Conservation (phyloP, 1,284 basidiomycete species). For the Naganishia cerealis region DNA sequence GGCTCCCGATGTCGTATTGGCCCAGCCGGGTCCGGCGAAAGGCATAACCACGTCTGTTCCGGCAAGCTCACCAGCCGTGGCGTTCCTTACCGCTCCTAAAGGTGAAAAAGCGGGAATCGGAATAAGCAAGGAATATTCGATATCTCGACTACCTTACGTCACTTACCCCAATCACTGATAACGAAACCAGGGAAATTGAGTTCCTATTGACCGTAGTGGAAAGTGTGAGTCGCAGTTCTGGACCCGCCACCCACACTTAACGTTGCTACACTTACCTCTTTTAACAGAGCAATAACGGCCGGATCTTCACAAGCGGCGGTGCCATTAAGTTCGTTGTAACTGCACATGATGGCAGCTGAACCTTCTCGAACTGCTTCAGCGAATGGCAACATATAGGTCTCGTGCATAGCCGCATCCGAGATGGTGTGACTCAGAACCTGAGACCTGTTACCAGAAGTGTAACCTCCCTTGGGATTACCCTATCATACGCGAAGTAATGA, state of each 20-base stretch:
- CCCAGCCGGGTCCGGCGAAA: slow-evolving; percentile 11
- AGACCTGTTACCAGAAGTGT: slow-evolving; percentile 14
- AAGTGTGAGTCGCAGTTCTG: neutral
- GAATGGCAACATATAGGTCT: slow-evolving; percentile 59
- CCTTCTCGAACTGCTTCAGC: slow-evolving; percentile 71
- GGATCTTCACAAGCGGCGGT: slow-evolving; percentile 65
- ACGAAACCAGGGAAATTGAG: slow-evolving; percentile 42
- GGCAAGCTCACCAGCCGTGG: slow-evolving; percentile 52
- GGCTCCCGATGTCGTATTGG: slow-evolving; percentile 55
- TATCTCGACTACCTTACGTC: slow-evolving; percentile 55
- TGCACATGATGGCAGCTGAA: slow-evolving; percentile 75
- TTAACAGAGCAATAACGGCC: slow-evolving; percentile 25
- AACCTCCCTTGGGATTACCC: slow-evolving; percentile 17
- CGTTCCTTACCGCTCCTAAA: slow-evolving; percentile 61
- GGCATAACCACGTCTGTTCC: slow-evolving; percentile 27
- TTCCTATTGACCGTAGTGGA: slow-evolving; percentile 32
- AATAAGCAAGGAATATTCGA: slow-evolving; percentile 68
- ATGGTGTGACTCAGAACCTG: slow-evolving; percentile 20
- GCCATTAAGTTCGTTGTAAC: slow-evolving; percentile 62
- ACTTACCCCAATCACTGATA: slow-evolving; percentile 44
- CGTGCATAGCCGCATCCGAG: slow-evolving; percentile 47
- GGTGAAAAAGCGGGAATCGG: slow-evolving; percentile 69
- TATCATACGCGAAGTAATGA: slow-evolving; percentile 17
- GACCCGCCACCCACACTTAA: neutral
- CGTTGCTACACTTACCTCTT: slow-evolving; percentile 3